phyloP scores from a whole-genome alignment of 306 rosid species.

The Luffa acutangula region DNA sequence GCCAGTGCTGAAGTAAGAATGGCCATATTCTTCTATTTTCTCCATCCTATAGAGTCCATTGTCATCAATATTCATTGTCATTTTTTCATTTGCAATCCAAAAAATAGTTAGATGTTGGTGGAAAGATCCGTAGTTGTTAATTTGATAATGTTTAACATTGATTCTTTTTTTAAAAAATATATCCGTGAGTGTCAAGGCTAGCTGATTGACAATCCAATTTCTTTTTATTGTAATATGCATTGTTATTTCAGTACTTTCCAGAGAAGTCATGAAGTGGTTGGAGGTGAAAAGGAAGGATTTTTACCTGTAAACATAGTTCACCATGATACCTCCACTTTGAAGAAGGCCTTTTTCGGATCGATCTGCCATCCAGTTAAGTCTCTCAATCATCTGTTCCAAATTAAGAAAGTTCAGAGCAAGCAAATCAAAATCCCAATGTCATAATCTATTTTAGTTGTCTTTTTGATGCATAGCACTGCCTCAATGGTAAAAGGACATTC shows the following conservation, averaged over 20 bases:
- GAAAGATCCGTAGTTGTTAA: background rate
- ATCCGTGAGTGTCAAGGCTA: no score
- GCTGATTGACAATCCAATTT: background rate
- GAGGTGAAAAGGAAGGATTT: conserved; percentile 9
- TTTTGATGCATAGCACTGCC: background rate
- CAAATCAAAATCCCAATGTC: background rate
- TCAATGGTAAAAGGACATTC: background rate
- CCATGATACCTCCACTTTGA: conserved; percentile 94
- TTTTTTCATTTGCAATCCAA: background rate
- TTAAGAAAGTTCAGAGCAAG: conserved; percentile 10
- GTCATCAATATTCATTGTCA: background rate
- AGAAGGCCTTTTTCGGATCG: conserved; percentile 65
- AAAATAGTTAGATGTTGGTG: background rate
- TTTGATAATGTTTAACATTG: background rate
- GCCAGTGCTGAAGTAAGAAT: conserved; percentile 68
- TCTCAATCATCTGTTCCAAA: conserved; percentile 66
- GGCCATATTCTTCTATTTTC: conserved; percentile 71
- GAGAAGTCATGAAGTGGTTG: background rate
- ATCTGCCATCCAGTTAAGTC: conserved; percentile 92
- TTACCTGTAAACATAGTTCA: conserved; percentile 87
- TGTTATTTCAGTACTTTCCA: background rate
- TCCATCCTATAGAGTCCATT: conserved; percentile 47
- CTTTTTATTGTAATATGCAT: background rate
- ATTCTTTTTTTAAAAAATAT: no score
- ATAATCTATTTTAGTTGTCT: background rate